A percentile compares a stretch with the other conserved stretches of the same genome.
These are phyloP conservation scores for Hypholoma fasciculare DNA, from an alignment of 768 basidiomycete species.

Conservation along the genomic window DNA sequence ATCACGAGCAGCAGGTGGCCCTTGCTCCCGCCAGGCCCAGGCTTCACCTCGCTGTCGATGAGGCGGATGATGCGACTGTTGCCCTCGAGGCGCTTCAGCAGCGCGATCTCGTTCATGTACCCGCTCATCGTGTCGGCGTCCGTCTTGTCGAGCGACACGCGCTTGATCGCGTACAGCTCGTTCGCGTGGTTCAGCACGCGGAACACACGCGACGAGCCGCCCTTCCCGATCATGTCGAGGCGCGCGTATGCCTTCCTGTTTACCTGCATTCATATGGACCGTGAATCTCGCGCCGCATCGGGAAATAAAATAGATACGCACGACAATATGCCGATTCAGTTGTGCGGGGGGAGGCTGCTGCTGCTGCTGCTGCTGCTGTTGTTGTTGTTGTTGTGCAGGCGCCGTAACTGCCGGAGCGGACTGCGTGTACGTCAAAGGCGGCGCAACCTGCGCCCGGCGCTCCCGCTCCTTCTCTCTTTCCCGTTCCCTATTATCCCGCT, in stretches of 20 bases:
- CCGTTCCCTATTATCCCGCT: conserved; percentile 25
- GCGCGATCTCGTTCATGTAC: conserved; percentile 95
- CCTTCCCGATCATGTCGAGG: conserved; percentile 88
- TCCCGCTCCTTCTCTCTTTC: conserved; percentile 26
- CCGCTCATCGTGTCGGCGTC: conserved; percentile 88
- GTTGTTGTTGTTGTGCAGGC: conserved; percentile 26
- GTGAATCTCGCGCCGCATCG: not conserved
- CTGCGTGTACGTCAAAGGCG: conserved; percentile 29
- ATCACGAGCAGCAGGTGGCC: conserved; percentile 84
- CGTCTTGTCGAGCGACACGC: conserved; percentile 85
- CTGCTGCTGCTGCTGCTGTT: conserved; percentile 22
- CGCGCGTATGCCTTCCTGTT: conserved; percentile 85
- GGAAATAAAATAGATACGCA: conserved; percentile 21
- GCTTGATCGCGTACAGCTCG: conserved; percentile 89
- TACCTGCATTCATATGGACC: conserved; percentile 40
- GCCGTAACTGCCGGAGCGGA: conserved; percentile 34
- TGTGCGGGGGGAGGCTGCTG: conserved; percentile 30
- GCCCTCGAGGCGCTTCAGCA: conserved; percentile 92
- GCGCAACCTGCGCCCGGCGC: conserved; percentile 27
- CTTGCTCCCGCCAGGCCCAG: conserved; percentile 67
- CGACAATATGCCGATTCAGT: conserved; percentile 42
- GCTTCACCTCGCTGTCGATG: conserved; percentile 87
- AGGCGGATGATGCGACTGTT: conserved; percentile 91
- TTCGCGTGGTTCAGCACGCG: conserved; percentile 77
- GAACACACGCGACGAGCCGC: conserved; percentile 95